phyloP scores from a whole-genome alignment of 441 rosid genomes.

The Populus hybrid region DNA sequence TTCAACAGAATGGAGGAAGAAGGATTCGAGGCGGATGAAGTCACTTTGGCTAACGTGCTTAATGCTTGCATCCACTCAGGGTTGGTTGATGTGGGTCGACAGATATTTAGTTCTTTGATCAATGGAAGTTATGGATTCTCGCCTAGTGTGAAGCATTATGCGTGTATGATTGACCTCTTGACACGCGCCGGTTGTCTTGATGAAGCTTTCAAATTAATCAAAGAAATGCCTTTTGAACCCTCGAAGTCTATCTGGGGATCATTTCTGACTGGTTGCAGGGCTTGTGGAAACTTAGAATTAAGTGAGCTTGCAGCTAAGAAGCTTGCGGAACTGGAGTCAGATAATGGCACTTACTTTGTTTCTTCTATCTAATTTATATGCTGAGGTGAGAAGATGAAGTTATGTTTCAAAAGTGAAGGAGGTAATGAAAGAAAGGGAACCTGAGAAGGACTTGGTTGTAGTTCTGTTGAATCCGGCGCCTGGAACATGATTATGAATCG shows the following conservation, averaged over 20 bases:
- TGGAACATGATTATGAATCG: conserved; percentile 10
- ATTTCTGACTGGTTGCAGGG: conserved; percentile 38
- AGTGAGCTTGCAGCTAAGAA: conserved; percentile 42
- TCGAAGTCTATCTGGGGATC: conserved; percentile 55
- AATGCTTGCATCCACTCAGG: conserved; percentile 53
- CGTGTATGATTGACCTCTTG: conserved; percentile 45
- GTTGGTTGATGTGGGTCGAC: conserved; percentile 32
- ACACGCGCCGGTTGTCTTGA: conserved; percentile 35
- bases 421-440: conserved; percentile 38
- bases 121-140: conserved; percentile 39
- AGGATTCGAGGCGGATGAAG: conserved; percentile 38
- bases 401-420: conserved; percentile 38
- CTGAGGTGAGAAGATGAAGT: conserved; percentile 52
- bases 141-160: conserved; percentile 44
- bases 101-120: conserved; percentile 39
- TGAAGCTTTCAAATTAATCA: conserved; percentile 37
- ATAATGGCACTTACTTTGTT: conserved; percentile 36
- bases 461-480: conserved; percentile 27
- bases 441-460: conserved; percentile 40
- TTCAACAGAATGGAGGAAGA: conserved; percentile 41
- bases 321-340: conserved; percentile 50
- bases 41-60: conserved; percentile 45
- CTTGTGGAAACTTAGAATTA: conserved; percentile 35
- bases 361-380: conserved; percentile 40
- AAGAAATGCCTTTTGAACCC: conserved; percentile 45